These are phyloP conservation scores for Acer saccharum DNA, from an alignment of 345 rosid species.

Conservation along the genomic window DNA sequence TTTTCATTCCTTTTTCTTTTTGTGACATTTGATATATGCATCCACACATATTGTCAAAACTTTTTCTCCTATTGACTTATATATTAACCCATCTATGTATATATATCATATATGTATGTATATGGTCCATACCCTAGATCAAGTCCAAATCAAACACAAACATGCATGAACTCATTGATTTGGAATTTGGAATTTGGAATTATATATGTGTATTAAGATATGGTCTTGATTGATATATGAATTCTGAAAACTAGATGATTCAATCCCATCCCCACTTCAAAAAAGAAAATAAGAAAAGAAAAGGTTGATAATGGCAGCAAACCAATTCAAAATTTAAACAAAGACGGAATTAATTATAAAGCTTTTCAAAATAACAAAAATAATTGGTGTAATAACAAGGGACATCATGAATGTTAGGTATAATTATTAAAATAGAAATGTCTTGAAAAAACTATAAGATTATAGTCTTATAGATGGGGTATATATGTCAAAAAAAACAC, in stretches of 20 bases:
- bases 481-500: background rate
- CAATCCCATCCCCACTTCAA: background rate
- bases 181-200: background rate
- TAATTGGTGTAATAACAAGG: background rate
- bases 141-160: background rate
- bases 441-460: background rate
- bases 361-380: background rate
- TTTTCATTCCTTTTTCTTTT: slow-evolving; percentile 13
- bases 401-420: background rate
- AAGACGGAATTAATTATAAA: background rate
- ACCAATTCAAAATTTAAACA: slow-evolving; percentile 2
- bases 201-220: background rate
- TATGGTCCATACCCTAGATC: background rate
- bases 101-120: no score
- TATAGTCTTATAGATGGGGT: no score
- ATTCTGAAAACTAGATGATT: slow-evolving; percentile 1
- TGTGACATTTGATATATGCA: slow-evolving; percentile 7
- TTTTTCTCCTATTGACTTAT: slow-evolving; percentile 28
- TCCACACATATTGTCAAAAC: slow-evolving; percentile 17
- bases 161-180: background rate
- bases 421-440: background rate
- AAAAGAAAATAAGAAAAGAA: background rate
- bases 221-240: background rate
- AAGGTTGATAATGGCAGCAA: background rate
- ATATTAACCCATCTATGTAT: background rate